These are phyloP conservation scores for Fusarium buxicola DNA, from an alignment of 2,329 filamentous ascomycete species.

Conservation along the genomic window DNA sequence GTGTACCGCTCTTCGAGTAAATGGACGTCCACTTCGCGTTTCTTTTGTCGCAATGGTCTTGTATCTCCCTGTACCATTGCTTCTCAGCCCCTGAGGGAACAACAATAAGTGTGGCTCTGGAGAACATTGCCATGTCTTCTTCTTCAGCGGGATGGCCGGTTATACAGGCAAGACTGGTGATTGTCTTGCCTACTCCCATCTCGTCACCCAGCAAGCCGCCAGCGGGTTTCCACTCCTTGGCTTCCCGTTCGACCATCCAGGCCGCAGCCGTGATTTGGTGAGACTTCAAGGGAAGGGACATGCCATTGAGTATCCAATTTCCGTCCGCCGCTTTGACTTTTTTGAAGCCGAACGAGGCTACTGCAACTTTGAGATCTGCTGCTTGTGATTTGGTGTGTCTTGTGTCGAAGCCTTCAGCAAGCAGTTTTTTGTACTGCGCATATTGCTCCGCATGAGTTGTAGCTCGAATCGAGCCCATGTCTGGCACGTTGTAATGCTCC, in stretches of 20 bases:
- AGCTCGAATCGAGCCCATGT: conserved; percentile 4
- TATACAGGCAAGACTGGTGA: conserved; percentile 82
- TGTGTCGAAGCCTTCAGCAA: conserved; percentile 28
- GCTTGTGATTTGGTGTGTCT: conserved; percentile 24
- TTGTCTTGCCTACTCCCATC: conserved; percentile 76
- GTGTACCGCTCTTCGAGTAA: conserved; percentile 20
- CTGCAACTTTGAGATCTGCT: conserved; percentile 31
- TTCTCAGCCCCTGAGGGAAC: conserved; percentile 41
- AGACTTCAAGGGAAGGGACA: conserved; percentile 50
- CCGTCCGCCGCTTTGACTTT: conserved; percentile 20
- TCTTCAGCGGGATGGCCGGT: conserved; percentile 63
- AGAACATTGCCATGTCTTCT: conserved; percentile 52
- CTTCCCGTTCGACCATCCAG: conserved; percentile 67
- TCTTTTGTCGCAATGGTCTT: conserved; percentile 41
- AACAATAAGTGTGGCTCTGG: conserved; percentile 51
- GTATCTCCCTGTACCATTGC: conserved; percentile 49
- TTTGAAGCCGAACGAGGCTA: conserved; percentile 30
- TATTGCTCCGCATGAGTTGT: conserved; percentile 8
- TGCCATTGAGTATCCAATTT: conserved; percentile 25
- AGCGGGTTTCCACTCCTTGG: conserved; percentile 54
- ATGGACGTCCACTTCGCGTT: no score
- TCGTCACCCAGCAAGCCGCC: conserved; percentile 71
- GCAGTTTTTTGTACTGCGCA: conserved; percentile 1
- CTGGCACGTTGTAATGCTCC: neutral
- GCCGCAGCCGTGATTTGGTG: conserved; percentile 64